Base-by-base conservation (phyloP, 2,329 filamentous ascomycete species). In the Cladophialophora exuberans region DNA sequence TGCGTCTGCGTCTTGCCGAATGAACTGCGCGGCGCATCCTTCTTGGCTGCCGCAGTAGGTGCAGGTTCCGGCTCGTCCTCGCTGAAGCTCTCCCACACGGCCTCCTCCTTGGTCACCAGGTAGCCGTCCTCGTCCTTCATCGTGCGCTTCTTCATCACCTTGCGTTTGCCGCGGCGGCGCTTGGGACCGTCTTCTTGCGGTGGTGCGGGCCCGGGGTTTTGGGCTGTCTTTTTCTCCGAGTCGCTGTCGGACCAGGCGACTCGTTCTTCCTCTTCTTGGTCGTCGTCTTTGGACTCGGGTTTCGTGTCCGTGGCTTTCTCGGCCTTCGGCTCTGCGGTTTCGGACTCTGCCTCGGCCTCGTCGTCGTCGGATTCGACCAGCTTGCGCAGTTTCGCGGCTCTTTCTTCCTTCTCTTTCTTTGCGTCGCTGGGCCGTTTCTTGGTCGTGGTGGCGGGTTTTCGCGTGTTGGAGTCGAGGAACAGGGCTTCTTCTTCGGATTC, bases 1-100 rank as follows among this genome's bases (percentile, higher is more conserved):
- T 55, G 79, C 75, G 10, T 79, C 78, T 18, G 75, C 70, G 17
- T 7, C 39, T 10, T 22, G 38, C 33, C 44, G 18, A 41, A 42
- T n/a, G 39, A 42, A 26, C 39, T 49, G 5, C 76, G 72, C 1
- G 75, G 76, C 42, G 31, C 18, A 6, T 46, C 51, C 23, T 55
- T 57, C 41, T 39, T 53, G 31, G 25, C 9, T 3, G 38, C 26
- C 11, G 41, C 51, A 63, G 39, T 62, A 67, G 81, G 78, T 6
- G 74, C 71, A 3, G 75, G 71, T 26, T 78, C 78, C 18, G 85
- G 82, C 62, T 96, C 91, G 61, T 96, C 91, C 69, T 97, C 92
- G 0, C 90, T 96, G 74, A 95, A 96, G 0, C 88, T 93, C 70
- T 97, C 92, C 92, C 92, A 97, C 0, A 81, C 87, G 0, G 82